These are phyloP conservation scores for Cyathus pygmaeus DNA, from an alignment of 1,284 basidiomycete genomes.

Conservation along the genomic window DNA sequence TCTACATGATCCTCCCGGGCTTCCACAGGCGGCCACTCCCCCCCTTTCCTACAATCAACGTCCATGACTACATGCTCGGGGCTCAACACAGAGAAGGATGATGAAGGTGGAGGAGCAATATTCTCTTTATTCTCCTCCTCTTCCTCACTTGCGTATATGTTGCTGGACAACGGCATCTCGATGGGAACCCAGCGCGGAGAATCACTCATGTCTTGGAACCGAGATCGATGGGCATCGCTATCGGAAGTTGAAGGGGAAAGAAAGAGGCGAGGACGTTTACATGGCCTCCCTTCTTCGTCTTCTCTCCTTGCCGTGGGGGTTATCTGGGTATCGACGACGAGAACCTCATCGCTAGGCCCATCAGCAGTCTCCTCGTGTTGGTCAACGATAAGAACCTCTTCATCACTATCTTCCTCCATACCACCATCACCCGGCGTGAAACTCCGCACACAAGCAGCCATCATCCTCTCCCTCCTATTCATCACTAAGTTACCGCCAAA, in stretches of 20 bases:
- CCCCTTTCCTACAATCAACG: background rate
- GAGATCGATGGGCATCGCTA: background rate
- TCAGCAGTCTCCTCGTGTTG: too few relatives aligned
- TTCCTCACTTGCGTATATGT: too few relatives aligned
- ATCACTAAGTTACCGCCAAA: slow-evolving; percentile 18
- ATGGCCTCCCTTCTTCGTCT: slow-evolving; percentile 4
- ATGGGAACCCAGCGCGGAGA: too few relatives aligned
- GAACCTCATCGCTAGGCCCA: too few relatives aligned
- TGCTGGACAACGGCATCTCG: background rate
- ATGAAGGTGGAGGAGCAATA: slow-evolving; percentile 19
- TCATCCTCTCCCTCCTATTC: slow-evolving; percentile 30
- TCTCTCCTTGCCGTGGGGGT: background rate
- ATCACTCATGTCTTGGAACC: background rate
- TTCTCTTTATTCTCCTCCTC: slow-evolving; percentile 25
- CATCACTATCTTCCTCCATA: background rate
- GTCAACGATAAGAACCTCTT: too few relatives aligned
- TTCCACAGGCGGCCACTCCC: background rate
- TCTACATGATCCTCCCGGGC: background rate
- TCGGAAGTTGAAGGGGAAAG: slow-evolving; percentile 1
- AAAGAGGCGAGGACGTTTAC: slow-evolving; percentile 14
- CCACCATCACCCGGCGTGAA: background rate
- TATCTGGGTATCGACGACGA: too few relatives aligned
- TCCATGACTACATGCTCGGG: background rate
- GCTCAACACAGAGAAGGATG: slow-evolving; percentile 6
- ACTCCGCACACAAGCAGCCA: slow-evolving; percentile 6